A percentile compares a stretch with the other conserved stretches of the same genome.
These are phyloP conservation scores for Fusarium algeriense DNA, from an alignment of 2,329 filamentous ascomycete species.

Conservation along the genomic window DNA sequence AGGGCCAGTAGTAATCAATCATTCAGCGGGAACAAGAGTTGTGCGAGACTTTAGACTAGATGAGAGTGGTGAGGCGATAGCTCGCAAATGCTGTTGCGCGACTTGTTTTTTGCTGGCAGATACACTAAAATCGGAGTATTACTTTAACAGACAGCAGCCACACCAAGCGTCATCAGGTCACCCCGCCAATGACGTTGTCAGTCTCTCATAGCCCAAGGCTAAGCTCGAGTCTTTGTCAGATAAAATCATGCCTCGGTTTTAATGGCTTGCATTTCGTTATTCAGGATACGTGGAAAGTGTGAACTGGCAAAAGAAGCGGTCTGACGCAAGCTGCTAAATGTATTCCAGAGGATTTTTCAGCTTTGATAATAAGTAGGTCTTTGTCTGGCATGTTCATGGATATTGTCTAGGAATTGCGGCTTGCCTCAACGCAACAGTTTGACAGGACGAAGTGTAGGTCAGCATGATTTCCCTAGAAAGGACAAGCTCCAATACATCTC, in stretches of 20 bases:
- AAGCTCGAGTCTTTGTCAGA: slow-evolving; percentile 25
- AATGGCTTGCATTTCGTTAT: slow-evolving; percentile 9
- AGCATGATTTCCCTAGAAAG: neutral
- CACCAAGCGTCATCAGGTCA: slow-evolving; percentile 42
- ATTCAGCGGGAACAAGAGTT: slow-evolving; percentile 35
- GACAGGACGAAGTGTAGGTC: neutral
- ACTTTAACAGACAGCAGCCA: slow-evolving; percentile 18
- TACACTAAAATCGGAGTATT: neutral
- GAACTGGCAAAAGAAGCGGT: slow-evolving; percentile 9
- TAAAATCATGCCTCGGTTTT: slow-evolving; percentile 25
- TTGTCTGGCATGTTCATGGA: neutral
- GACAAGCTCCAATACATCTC: neutral
- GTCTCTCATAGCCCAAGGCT: slow-evolving; percentile 23
- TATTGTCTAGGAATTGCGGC: neutral
- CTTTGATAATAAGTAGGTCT: neutral
- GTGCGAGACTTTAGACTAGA: slow-evolving; percentile 27
- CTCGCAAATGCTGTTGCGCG: neutral
- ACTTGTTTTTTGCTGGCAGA: neutral
- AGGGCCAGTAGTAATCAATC: slow-evolving; percentile 38
- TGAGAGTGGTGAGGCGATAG: slow-evolving; percentile 32
- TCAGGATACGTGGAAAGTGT: neutral
- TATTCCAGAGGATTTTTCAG: neutral
- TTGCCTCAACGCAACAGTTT: neutral
- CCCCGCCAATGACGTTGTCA: slow-evolving; percentile 50
- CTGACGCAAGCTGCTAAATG: neutral